Conservation (phyloP, 2,329 filamentous ascomycete genomes). For the Fusarium robinianum region DNA sequence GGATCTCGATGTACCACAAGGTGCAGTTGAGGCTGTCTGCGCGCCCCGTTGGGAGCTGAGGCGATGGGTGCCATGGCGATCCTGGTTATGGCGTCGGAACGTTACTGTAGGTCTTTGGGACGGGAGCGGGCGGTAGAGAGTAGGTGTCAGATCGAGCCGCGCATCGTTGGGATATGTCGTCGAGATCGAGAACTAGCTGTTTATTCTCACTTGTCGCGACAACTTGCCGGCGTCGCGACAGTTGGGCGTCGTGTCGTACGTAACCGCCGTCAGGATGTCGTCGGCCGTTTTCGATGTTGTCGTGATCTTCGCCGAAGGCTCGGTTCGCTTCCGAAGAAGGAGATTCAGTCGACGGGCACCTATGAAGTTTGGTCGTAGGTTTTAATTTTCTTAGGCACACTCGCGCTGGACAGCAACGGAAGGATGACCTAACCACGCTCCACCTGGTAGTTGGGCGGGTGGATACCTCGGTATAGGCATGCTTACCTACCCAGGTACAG, state of each 20-base stretch:
- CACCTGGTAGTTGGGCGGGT: no score
- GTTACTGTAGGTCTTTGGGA: constrained; percentile 4
- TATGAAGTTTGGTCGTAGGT: constrained; percentile 17
- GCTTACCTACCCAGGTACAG: no score
- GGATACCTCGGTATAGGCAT: no score
- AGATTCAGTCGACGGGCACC: not conserved
- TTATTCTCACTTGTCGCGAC: not conserved
- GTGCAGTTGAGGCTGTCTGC: constrained; percentile 52
- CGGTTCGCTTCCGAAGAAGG: not conserved
- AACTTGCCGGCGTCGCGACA: no score
- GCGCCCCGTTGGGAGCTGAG: constrained; percentile 41
- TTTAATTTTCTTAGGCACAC: constrained; percentile 30
- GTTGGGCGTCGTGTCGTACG: no score
- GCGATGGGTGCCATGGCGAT: constrained; percentile 32
- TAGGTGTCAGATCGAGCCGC: constrained; percentile 24
- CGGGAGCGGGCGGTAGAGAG: constrained; percentile 14
- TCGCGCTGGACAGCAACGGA: constrained; percentile 12
- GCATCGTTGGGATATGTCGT: constrained; percentile 29
- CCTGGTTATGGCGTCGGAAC: not conserved
- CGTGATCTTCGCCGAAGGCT: no score
- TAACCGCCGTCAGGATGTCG: not conserved
- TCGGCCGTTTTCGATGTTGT: constrained; percentile 2
- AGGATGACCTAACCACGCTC: constrained; percentile 8
- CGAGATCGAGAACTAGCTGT: constrained; percentile 6
- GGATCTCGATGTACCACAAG: constrained; percentile 49